Percentiles rank a stretch among this genome's conserved stretches.
Conservation (phyloP, 139 green algal species). For the Astrephomene gubernaculifera region DNA sequence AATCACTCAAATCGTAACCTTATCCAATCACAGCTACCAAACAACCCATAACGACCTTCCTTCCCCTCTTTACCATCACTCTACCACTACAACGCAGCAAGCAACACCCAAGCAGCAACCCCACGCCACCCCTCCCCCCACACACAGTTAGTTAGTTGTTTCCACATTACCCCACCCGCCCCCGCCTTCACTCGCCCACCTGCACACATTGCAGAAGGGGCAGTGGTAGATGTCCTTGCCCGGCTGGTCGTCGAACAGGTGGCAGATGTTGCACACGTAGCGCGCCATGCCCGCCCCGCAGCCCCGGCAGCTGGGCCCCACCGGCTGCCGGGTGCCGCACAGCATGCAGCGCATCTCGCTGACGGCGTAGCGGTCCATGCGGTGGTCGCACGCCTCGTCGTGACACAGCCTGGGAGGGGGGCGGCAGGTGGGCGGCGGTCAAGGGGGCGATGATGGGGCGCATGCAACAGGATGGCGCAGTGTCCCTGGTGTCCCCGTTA, state of each 20-base stretch:
- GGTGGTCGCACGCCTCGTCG: slow-evolving; percentile 88
- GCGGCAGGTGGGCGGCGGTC: background rate
- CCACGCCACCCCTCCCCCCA: too few species aligned
- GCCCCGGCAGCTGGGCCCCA: slow-evolving; percentile 55
- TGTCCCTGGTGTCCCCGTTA: too few species aligned
- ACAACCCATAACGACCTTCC: too few species aligned
- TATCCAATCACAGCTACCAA: too few species aligned
- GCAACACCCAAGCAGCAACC: too few species aligned
- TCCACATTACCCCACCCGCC: too few species aligned
- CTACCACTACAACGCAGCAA: too few species aligned
- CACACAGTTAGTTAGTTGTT: too few species aligned
- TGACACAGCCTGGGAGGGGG: slow-evolving; percentile 90
- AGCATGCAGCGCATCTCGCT: slow-evolving; percentile 91
- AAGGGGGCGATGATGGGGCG: too few species aligned
- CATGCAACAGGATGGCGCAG: too few species aligned
- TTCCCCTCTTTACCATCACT: too few species aligned
- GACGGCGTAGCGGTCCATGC: slow-evolving; percentile 84
- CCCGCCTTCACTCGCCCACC: slow-evolving; percentile 42
- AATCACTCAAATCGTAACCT: too few species aligned
- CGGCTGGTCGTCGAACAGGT: slow-evolving; percentile 93
- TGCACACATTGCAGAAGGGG: slow-evolving; percentile 99
- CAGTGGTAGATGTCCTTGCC: slow-evolving; percentile 96
- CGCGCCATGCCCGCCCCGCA: slow-evolving; percentile 78
- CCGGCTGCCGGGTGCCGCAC: slow-evolving; percentile 84
- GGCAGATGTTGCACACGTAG: slow-evolving; percentile 99